Base-by-base conservation (phyloP, 2,329 filamentous ascomycete species). In the Phialemoniopsis sp. region DNA sequence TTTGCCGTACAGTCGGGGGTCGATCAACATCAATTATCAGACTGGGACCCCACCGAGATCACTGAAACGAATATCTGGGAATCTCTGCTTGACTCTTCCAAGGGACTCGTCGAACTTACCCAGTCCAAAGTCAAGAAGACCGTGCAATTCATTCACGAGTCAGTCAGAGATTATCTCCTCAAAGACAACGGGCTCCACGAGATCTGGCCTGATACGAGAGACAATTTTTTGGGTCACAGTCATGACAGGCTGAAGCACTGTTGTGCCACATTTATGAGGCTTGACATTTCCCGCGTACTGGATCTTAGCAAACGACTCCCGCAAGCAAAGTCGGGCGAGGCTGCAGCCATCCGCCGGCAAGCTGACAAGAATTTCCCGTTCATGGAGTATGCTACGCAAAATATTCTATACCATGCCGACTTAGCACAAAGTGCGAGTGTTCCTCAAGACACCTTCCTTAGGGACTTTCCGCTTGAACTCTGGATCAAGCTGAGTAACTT, bases 61-160 rank as follows among this genome's bases (percentile, higher is more conserved):
- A 43, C 48, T 0, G 31, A 42, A 4, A 40, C 53, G 0, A 42
- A 40, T 2, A 62, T 69, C 35, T 35, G 46, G 0, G 50, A 40
- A 2, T 68, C 58, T 17, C 54, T 77, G 0, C 49, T 66, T 0
- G 56, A 53, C 28, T 64, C 55, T 0, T 79, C 74, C 0, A 78
- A 77, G 46, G 74, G 76, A 0, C 56, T 78, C 8, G 66, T 63
- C 0, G 71, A 76, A 39, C 44, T 66, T 1, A 66, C 62, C 0
- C 60, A 50, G 13, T 48, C 53, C 0, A 46, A 55, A 12, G n/a
- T n/a, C n/a, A 29, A 14, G 13, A 46, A 49, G 0, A 65, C 46
- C 0, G 66, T 76, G 1, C 73, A 78, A 41, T 78, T 76, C 48
- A 75, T 76, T 5, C 72, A 76, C 30, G 68, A 75, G 45, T 72